Percentiles rank a stretch among this genome's conserved stretches.
These are phyloP conservation scores for Scenedesmus sp. DNA, from an alignment of 163 green algal genomes.

Conservation along the genomic window DNA sequence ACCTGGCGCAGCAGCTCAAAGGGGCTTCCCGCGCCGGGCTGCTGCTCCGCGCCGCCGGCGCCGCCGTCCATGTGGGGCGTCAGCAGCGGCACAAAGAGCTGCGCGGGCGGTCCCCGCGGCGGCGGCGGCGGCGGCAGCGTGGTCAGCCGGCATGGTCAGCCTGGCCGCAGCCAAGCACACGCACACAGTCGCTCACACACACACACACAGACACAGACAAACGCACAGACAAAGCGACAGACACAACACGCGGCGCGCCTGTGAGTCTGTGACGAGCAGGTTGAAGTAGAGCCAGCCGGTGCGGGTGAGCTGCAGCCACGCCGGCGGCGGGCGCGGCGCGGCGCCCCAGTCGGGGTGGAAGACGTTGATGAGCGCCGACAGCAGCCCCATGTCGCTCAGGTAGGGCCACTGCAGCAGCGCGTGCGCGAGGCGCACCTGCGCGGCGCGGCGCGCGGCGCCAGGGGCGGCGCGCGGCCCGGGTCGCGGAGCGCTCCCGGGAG, in stretches of 20 bases:
- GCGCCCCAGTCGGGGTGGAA: conserved; percentile 59
- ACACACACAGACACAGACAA: no score
- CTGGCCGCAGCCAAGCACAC: no score
- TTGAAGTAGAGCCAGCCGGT: conserved; percentile 87
- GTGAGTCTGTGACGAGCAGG: conserved; percentile 70
- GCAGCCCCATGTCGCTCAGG: conserved; percentile 77
- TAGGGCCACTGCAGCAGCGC: conserved; percentile 85
- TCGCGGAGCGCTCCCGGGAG: conserved; percentile 23
- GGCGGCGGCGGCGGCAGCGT: no score
- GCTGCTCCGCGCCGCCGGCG: not conserved
- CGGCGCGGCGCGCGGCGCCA: not conserved
- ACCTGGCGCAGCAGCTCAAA: conserved; percentile 18
- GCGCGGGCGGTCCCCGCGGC: not conserved
- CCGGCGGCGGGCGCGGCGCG: conserved; percentile 34
- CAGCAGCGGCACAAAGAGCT: conserved; percentile 76
- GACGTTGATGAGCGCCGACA: conserved; percentile 61
- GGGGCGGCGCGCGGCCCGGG: not conserved
- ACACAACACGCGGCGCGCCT: no score
- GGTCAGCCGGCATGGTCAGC: no score
- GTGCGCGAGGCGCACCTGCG: conserved; percentile 46
- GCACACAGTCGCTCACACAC: no score
- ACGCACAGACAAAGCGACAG: not conserved
- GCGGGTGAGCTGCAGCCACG: conserved; percentile 35
- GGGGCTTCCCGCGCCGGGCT: not conserved
- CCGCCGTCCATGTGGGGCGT: conserved; percentile 41